Percentiles rank a stretch among this genome's conserved stretches.
Conservation (phyloP, 495 filamentous ascomycete species). For the Cercophora samala region DNA sequence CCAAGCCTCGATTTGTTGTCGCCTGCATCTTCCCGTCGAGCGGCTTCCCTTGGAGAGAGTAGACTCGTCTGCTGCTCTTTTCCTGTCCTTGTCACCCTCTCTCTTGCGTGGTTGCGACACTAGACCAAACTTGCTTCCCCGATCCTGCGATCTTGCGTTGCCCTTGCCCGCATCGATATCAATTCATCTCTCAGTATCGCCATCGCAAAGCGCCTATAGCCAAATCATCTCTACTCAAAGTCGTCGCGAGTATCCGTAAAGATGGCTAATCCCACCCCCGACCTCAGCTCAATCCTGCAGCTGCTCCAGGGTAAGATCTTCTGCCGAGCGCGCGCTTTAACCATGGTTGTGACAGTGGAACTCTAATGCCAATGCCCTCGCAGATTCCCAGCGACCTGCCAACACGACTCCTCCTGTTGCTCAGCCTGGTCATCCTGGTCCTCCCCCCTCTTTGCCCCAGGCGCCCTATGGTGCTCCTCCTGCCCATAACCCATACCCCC, state of each 20-base stretch:
- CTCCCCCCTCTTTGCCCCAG: conserved; percentile 15
- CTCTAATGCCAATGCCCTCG: neutral
- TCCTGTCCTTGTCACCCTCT: neutral
- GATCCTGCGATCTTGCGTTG: neutral
- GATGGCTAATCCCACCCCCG: conserved; percentile 30
- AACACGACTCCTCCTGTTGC: conserved; percentile 43
- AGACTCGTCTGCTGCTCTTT: neutral
- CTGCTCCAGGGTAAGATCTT: conserved; percentile 22
- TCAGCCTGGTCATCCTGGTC: conserved; percentile 39
- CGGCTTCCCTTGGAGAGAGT: neutral
- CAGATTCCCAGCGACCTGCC: conserved; percentile 34
- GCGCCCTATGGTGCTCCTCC: conserved; percentile 27
- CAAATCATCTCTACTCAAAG: no score
- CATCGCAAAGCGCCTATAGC: neutral
- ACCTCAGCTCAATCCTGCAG: conserved; percentile 33
- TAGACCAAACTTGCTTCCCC: neutral
- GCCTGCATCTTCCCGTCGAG: neutral
- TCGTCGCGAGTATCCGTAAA: conserved; percentile 5
- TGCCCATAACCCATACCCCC: conserved; percentile 31
- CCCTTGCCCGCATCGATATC: neutral
- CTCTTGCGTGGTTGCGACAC: neutral
- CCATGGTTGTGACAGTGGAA: neutral
- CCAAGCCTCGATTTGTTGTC: neutral
- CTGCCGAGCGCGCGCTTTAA: neutral
- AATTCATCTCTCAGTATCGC: neutral